These are phyloP conservation scores for Colletotrichum paranaense DNA, from an alignment of 2,329 filamentous ascomycete genomes.

Conservation along the genomic window DNA sequence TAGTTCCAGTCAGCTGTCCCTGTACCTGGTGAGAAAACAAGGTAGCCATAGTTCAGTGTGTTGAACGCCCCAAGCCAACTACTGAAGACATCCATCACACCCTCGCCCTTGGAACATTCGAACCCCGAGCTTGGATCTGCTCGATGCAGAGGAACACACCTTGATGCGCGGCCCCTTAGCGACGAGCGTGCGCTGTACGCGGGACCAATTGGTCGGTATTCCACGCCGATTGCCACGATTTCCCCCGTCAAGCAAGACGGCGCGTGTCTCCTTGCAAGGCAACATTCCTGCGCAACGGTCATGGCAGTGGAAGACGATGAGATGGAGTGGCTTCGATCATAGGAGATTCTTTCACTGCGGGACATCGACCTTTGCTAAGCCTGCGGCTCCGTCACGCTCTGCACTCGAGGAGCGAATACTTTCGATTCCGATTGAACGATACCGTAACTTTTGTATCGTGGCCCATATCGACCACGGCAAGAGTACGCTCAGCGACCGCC, in stretches of 20 bases:
- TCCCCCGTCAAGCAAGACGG: neutral
- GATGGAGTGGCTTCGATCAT: neutral
- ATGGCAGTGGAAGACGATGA: neutral
- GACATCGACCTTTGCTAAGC: conserved; percentile 11
- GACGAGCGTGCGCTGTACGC: conserved; percentile 29
- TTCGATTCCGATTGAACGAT: conserved; percentile 81
- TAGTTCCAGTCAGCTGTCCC: neutral
- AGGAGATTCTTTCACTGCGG: conserved; percentile 12
- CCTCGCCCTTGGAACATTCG: neutral
- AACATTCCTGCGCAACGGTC: neutral
- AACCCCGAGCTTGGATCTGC: conserved; percentile 1
- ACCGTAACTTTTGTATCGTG: conserved; percentile 97
- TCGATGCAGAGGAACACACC: conserved; percentile 26
- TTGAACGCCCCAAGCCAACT: neutral
- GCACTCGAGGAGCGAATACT: conserved; percentile 72
- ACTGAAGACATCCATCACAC: neutral
- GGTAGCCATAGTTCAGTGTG: neutral
- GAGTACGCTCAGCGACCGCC: conserved; percentile 90
- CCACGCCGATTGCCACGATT: conserved; percentile 15
- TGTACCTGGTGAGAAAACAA: neutral
- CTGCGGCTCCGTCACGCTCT: conserved; percentile 37
- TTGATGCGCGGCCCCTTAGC: conserved; percentile 31
- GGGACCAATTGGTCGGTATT: conserved; percentile 17
- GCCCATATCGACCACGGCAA: conserved; percentile 99
- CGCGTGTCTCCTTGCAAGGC: neutral